Evolutionary conservation across 225 moss, liverwort and hornwort genomes (phyloP).

Genomic region (Rhytidiadelphus loreus): DNA sequence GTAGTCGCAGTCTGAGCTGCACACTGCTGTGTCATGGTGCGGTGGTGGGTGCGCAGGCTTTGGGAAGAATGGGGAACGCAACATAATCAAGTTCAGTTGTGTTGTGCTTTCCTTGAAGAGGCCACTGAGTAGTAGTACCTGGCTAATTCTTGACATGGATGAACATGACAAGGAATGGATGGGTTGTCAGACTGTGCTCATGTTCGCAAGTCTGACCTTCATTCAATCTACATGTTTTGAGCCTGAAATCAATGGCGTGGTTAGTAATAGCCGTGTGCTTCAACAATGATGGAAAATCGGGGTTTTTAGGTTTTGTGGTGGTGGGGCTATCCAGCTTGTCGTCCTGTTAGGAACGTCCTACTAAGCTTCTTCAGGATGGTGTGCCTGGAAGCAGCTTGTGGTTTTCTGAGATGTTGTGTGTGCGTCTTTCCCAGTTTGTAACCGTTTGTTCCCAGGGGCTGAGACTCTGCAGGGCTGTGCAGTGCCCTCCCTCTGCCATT

Average conservation of each 20-base stretch:
- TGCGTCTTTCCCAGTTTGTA: conserved; percentile 39
- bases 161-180: background rate
- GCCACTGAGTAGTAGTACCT: no score
- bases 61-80: background rate
- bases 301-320: background rate
- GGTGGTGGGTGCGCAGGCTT: background rate
- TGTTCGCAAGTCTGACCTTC: background rate
- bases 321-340: background rate
- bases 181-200: background rate
- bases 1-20: background rate
- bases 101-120: background rate
- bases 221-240: background rate
- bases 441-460: conserved; percentile 26
- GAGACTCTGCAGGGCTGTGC: conserved; percentile 21
- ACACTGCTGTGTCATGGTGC: background rate
- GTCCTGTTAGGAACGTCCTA: background rate
- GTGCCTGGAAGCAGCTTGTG: conserved; percentile 2
- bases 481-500: conserved; percentile 27
- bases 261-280: background rate
- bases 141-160: background rate
- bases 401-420: conserved; percentile 28
- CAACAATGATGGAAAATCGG: background rate
- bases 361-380: conserved; percentile 8
- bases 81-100: background rate
- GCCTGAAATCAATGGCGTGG: background rate